Conservation (phyloP, 345 rosid species). For the Cochlearia excelsa region DNA sequence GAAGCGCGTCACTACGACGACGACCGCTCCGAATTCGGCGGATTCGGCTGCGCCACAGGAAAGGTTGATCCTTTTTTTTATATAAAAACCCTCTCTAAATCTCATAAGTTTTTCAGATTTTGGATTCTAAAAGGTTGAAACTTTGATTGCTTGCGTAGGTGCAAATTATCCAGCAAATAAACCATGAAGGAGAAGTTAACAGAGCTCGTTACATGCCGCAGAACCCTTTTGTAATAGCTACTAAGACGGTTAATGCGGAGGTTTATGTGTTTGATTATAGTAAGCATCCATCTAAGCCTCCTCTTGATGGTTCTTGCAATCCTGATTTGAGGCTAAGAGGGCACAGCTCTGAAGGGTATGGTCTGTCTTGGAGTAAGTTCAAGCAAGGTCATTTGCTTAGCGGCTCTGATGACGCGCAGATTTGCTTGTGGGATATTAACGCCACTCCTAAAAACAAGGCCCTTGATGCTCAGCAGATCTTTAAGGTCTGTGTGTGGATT, state of each 20-base stretch:
- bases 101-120: neutral
- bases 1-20: conserved; percentile 95
- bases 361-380: conserved; percentile 94
- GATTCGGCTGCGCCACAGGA: conserved; percentile 83
- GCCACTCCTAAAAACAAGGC: conserved; percentile 69
- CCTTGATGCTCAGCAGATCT: conserved; percentile 82
- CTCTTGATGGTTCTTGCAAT: conserved; percentile 78
- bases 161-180: conserved; percentile 94
- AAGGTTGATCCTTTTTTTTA: conserved; percentile 47
- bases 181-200: conserved; percentile 98
- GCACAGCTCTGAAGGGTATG: conserved; percentile 94
- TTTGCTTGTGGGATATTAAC: conserved; percentile 94
- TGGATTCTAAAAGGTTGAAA: conserved; percentile 2
- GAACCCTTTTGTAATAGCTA: conserved; percentile 84
- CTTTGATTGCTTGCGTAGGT: conserved; percentile 41
- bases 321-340: conserved; percentile 94
- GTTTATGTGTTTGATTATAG: conserved; percentile 96
- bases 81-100: neutral
- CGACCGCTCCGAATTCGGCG: conserved; percentile 75
- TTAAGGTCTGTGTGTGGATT: conserved; percentile 46
- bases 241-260: conserved; percentile 94
- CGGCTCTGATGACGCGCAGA: conserved; percentile 98
- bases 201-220: conserved; percentile 98
- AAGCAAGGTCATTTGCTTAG: conserved; percentile 91
- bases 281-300: conserved; percentile 89